Percentiles rank a stretch among this genome's conserved stretches.
Evolutionary conservation across 129 eudicot genomes (phyloP).

Genomic region (Ambrosia artemisiifolia): DNA sequence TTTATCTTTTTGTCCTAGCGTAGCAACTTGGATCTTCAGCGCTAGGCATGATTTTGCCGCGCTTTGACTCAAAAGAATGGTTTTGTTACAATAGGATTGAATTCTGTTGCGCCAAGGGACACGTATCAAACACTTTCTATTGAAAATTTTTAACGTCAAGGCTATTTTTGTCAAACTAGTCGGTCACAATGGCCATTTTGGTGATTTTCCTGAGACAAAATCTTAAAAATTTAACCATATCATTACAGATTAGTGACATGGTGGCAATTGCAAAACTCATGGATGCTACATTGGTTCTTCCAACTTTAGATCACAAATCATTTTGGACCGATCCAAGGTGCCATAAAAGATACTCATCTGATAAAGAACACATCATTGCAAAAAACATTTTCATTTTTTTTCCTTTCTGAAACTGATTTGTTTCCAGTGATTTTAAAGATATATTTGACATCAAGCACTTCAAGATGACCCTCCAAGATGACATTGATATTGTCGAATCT

Average conservation of each 20-base stretch:
- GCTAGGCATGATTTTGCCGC: too few relatives aligned
- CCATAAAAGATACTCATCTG: background rate
- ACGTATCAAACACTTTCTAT: too few relatives aligned
- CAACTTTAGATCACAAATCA: slow-evolving; percentile 57
- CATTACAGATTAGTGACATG: slow-evolving; percentile 61
- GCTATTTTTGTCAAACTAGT: too few relatives aligned
- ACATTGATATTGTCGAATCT: slow-evolving; percentile 50
- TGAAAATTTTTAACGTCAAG: too few relatives aligned
- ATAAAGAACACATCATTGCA: background rate
- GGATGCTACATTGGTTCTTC: slow-evolving; percentile 62
- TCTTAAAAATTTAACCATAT: background rate
- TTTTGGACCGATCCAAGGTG: slow-evolving; percentile 71
- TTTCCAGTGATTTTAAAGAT: slow-evolving; percentile 60
- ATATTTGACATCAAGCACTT: slow-evolving; percentile 58
- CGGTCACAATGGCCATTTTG: too few relatives aligned
- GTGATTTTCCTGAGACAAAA: background rate
- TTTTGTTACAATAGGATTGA: too few relatives aligned
- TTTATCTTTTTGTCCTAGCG: too few relatives aligned
- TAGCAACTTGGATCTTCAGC: too few relatives aligned
- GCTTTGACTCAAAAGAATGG: too few relatives aligned
- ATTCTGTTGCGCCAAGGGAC: too few relatives aligned
- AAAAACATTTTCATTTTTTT: background rate
- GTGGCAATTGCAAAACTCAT: slow-evolving; percentile 60
- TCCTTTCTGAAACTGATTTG: slow-evolving; percentile 22
- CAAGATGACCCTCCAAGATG: slow-evolving; percentile 41